Evolutionary conservation across 176 grass and related monocot species (phyloP).

Genomic region (Puya raimondii): DNA sequence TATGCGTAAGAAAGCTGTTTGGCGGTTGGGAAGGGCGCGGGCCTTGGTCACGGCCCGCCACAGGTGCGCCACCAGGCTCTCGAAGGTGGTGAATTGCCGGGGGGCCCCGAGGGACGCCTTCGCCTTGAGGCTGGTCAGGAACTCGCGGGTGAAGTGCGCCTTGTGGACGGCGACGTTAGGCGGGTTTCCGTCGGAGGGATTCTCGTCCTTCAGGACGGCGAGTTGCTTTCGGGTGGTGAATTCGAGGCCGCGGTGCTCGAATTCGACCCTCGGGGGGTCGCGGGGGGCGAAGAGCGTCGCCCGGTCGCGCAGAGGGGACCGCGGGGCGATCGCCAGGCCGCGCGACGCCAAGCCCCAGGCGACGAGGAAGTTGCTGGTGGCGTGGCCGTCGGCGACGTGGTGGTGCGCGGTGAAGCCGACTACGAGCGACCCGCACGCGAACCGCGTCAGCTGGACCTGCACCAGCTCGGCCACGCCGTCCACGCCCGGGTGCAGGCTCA

Average conservation of each 20-base stretch:
- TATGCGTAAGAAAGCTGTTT: neutral
- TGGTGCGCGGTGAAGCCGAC: constrained; percentile 16
- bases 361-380: constrained; percentile 14
- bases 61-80: neutral
- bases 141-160: neutral
- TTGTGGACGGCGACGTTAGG: neutral
- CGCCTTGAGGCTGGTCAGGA: neutral
- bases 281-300: neutral
- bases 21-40: neutral
- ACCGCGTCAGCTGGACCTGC: constrained; percentile 20
- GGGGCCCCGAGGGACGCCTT: neutral
- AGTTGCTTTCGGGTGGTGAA: neutral
- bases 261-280: constrained; percentile 2
- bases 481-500: constrained; percentile 8
- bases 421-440: constrained; percentile 11
- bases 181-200: neutral
- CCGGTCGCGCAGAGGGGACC: neutral
- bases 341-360: constrained; percentile 1
- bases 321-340: neutral
- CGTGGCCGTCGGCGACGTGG: constrained; percentile 12
- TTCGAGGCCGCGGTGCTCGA: constrained; percentile 14
- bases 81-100: neutral
- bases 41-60: neutral
- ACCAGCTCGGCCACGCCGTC: constrained; percentile 1
- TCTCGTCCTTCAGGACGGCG: neutral